Conservation (phyloP, 495 filamentous ascomycete genomes). For the Eremomyces bilateralis region DNA sequence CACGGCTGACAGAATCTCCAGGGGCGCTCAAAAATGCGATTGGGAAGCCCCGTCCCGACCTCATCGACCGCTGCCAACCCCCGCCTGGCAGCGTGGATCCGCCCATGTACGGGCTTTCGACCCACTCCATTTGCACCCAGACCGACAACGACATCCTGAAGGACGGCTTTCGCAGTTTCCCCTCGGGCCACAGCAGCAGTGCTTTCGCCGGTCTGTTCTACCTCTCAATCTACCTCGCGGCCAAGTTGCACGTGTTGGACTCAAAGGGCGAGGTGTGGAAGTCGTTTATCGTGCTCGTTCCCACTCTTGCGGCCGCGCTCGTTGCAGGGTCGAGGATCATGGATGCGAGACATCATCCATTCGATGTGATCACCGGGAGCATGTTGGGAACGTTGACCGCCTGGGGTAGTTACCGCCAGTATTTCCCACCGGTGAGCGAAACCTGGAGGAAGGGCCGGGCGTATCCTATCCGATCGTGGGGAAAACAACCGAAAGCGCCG, state of each 20-base stretch:
- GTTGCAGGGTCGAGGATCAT: conserved; percentile 37
- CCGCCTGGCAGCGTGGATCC: conserved; percentile 18
- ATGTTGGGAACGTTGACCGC: conserved; percentile 16
- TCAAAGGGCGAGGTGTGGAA: conserved; percentile 60
- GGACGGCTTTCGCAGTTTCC: conserved; percentile 75
- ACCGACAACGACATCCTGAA: conserved; percentile 41
- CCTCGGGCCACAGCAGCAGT: conserved; percentile 29
- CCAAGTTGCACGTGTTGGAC: conserved; percentile 34
- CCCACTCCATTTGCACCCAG: conserved; percentile 43
- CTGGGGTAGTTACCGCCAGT: conserved; percentile 17
- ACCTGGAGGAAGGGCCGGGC: conserved; percentile 38
- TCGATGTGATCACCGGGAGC: conserved; percentile 61
- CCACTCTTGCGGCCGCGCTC: conserved; percentile 30
- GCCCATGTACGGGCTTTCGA: conserved; percentile 27
- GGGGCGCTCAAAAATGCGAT: conserved; percentile 40
- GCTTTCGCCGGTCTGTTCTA: conserved; percentile 69
- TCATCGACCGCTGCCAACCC: conserved; percentile 38
- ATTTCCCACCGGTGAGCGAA: conserved; percentile 29
- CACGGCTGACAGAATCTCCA: no score
- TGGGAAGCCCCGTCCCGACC: conserved; percentile 42
- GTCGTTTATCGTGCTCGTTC: conserved; percentile 41
- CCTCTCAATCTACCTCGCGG: conserved; percentile 40
- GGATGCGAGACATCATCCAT: conserved; percentile 74
- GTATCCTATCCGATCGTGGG: conserved; percentile 32
- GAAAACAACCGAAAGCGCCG: conserved; percentile 6